Base-by-base conservation (phyloP, 192 early-diverging fungal species). In the Geosiphon pyriformis region DNA sequence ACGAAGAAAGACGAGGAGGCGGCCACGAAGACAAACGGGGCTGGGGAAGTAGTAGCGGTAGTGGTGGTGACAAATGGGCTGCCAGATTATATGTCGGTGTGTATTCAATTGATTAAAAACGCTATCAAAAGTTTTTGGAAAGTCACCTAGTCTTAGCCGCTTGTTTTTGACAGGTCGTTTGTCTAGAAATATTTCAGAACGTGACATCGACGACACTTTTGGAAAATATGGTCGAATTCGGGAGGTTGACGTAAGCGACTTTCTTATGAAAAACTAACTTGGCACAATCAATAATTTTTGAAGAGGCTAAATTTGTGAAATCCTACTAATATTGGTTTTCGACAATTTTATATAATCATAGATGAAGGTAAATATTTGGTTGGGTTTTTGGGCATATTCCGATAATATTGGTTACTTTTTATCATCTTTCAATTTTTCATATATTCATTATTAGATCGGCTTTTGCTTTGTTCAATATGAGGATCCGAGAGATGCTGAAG, bases 161-260 rank as follows among this genome's bases (percentile, higher is more conserved):
- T 30, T 4, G 1, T 23, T 20, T 4, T 37, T 42, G 23, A 6
- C 33, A 59, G 58, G 58, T 22, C 58, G 58, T 3, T n/a, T 59
- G n/a, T 59, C 58, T 17, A 59, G 58, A 59, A 33, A 26, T 42
- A 23, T 59, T 7, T 22, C 58, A 42, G 58, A 59, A 59, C 31
- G 58, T 59, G 58, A 59, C 22, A 59, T 59, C 18, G 58, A 59
- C 22, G 58, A 59, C 7, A 34, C 58, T 37, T 59, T 59, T 59
- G 58, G 33, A 42, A 59, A 59, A 23, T 59, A 42, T 59, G 58
- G 58, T 37, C 29, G 58, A 37, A 59, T 59, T 59, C 58, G 58
- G n/a, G 58, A 59, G 20, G 34, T 59, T 59, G 58, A 59, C 33
- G 58, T 59, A 59, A 37, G 32, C 25, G 20, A 52, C 7, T n/a